phyloP scores from a whole-genome alignment of 345 rosid species.

The Cochlearia excelsa region DNA sequence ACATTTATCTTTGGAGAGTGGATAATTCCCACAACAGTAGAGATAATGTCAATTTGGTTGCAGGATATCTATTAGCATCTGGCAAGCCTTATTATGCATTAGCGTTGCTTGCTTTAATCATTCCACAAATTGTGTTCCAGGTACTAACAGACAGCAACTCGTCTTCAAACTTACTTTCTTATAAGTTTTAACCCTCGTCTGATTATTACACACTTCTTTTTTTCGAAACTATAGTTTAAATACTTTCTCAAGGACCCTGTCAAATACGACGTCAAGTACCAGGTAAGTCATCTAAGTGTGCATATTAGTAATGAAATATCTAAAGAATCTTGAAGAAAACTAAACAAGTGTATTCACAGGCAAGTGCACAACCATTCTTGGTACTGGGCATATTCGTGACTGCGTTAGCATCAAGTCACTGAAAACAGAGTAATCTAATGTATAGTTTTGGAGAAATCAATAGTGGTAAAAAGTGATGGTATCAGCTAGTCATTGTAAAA shows the following conservation, averaged over 20 bases:
- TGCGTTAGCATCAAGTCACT: constrained; percentile 88
- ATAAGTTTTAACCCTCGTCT: constrained; percentile 1
- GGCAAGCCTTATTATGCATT: constrained; percentile 91
- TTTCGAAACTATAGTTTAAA: constrained; percentile 54
- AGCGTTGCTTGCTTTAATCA: constrained; percentile 65
- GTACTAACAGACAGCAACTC: constrained; percentile 35
- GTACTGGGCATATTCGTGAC: constrained; percentile 90
- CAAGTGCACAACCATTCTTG: constrained; percentile 93
- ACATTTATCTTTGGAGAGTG: too few species aligned
- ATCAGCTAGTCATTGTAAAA: constrained; percentile 1
- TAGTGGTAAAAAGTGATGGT: too few species aligned
- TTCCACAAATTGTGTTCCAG: constrained; percentile 91
- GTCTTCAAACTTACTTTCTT: neutral
- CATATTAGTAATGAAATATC: neutral
- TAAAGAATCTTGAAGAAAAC: neutral
- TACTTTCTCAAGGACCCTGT: constrained; percentile 94
- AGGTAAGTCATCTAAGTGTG: constrained; percentile 44
- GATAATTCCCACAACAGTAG: neutral
- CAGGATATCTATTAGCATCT: constrained; percentile 91
- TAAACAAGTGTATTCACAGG: constrained; percentile 46
- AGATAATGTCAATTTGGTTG: constrained; percentile 1
- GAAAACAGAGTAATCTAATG: neutral
- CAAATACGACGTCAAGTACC: constrained; percentile 92
- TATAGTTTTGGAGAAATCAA: neutral
- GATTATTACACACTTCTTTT: neutral